A percentile compares a stretch with the other conserved stretches of the same genome.
These are phyloP conservation scores for Triticum dicoccoides DNA, from an alignment of 176 grass and related monocot species.

Conservation along the genomic window DNA sequence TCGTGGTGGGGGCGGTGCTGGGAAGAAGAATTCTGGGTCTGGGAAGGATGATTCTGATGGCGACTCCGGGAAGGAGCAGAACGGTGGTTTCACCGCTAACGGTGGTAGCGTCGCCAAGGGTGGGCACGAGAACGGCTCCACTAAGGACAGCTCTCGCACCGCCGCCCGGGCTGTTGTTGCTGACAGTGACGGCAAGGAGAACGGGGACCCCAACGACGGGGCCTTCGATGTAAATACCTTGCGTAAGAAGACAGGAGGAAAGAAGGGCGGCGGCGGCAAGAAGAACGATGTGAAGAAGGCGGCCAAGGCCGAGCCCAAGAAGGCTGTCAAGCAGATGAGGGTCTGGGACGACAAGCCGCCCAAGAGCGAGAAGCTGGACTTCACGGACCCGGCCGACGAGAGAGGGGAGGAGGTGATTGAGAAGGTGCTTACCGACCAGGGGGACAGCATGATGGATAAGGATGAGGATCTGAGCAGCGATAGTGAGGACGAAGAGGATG, in stretches of 20 bases:
- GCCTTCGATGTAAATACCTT: conserved; percentile 98
- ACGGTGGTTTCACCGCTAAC: conserved; percentile 19
- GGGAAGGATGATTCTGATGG: conserved; percentile 55
- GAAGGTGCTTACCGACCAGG: conserved; percentile 38
- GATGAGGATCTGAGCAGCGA: conserved; percentile 76
- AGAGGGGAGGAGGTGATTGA: conserved; percentile 62
- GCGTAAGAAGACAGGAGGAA: conserved; percentile 30
- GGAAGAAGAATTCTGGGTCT: conserved; percentile 25
- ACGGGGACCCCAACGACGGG: conserved; percentile 61
- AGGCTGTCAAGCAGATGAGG: conserved; percentile 63
- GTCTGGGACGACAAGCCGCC: conserved; percentile 75
- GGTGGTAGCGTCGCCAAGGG: conserved; percentile 2
- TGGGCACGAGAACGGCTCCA: conserved; percentile 11
- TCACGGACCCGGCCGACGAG: conserved; percentile 69
- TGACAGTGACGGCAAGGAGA: conserved; percentile 56
- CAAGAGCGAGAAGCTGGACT: conserved; percentile 67
- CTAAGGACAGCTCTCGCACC: conserved; percentile 14
- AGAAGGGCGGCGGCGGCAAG: conserved; percentile 22
- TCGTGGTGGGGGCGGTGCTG: not conserved
- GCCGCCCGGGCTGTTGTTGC: conserved; percentile 12
- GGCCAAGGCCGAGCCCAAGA: conserved; percentile 47
- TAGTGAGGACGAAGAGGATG: conserved; percentile 65
- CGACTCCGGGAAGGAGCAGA: conserved; percentile 33
- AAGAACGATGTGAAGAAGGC: conserved; percentile 39
- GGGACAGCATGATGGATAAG: conserved; percentile 98